Base-by-base conservation (phyloP, 768 basidiomycete genomes). In the Dentipellis sp. region DNA sequence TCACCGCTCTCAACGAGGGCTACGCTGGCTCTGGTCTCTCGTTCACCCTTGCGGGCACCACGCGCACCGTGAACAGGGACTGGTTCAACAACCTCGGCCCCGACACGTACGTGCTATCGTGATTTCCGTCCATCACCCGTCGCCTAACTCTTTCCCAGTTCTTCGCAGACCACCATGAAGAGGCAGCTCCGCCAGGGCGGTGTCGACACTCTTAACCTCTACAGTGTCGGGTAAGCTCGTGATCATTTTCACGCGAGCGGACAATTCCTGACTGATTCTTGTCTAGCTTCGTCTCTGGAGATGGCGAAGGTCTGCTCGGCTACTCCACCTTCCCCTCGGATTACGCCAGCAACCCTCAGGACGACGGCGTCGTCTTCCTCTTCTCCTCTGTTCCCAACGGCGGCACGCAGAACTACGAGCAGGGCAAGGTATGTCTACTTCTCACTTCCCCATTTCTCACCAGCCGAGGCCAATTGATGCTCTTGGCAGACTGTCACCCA, bases 281-380 rank as follows among this genome's bases (percentile, higher is more conserved):
- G 39, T 4, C 1, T 37, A 72, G 75, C 48, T 74, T 77, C 67
- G 62, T 50, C 34, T 68, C 67, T 50, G 74, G 71, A 11, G 63
- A 69, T 22, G 74, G 68, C 55, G 62, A 65, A 34, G 76, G 77
- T 37, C 74, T 81, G 12, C 71, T 83, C 21, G 78, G 79, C 29
- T 81, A 81, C 60, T 67, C 79, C 1, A 80, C 79, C 29, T 80
- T 79, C 72, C 81, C 80, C 11, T 70, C 63, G 1, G 59, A 65
- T 56, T 81, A 77, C 63, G 34, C 63, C 7, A n/a, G 62, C 34
- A 67, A 64, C 40, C 75, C 76, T 4, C 64, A 56, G 5, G 77
- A 81, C 60, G 80, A 82, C 60, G 80, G 79, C 56, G 73, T 78
- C 45, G 65, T 71, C 38, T 67, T 68, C 58, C 67, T 69, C 22